Evolutionary conservation across 345 rosid species (phyloP), one percentile per base, ranked within the genome.

Genomic region (Hypericum perforatum): DNA sequence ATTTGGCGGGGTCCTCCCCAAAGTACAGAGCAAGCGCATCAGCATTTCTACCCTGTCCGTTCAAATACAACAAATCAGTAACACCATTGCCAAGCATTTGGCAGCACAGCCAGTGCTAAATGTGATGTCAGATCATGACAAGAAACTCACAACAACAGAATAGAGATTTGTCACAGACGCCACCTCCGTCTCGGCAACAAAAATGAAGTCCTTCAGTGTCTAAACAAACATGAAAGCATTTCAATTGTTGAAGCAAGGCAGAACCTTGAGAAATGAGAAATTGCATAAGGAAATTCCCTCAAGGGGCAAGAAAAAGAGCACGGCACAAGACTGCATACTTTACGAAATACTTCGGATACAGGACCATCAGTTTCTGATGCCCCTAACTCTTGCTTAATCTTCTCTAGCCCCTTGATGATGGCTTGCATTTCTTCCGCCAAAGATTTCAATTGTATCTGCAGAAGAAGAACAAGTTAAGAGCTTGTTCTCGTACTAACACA

Each of bases 401-500:
- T 94, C 63, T 89, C 97, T 66, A 94, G 69, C 54, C 97, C 99
- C 79, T 86, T 94, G 67, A 74, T 84, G 58, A 94, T 82, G 55
- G 97, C 97, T 75, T 89, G 95, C 99, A 94, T 94, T 84, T 94
- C 99, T 64, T 89, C 99, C 8, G 97, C 97, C 67, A 94, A 71
- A 36, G 85, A 80, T 70, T 89, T 94, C 79, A 94, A 57, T 84
- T 89, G 99, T 82, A 86, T 85, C 97, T 94, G 78, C 76, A 68
- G 60, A 40, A 13, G 56, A 59, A 32, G 41, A 64, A 32, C 46
- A 57, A 41, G 43, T 60, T 61, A 47, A 49, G 39, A 12, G 56
- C 39, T 55, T 54, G 45, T 53, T 49, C 41, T 43, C 39, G 52
- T 22, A 15, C 39, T 37, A 53, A 7, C 41, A 50, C 13, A 61